Evolutionary conservation across 768 basidiomycete genomes (phyloP).

Genomic region (Boletus eberwhitei): DNA sequence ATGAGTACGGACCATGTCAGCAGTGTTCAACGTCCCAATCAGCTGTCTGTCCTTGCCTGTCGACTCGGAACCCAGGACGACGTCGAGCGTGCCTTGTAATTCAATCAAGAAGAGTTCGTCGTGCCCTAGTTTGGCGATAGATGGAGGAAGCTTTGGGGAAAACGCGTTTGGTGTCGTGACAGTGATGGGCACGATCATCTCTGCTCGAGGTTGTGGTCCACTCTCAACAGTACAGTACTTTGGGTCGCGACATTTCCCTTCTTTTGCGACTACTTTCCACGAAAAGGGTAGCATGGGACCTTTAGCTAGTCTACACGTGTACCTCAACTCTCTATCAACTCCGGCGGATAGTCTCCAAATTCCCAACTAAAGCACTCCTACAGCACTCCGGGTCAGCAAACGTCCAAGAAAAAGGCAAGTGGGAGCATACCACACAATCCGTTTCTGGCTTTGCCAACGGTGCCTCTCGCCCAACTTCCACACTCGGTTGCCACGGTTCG

Average conservation of each 20-base stretch:
- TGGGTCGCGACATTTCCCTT: background rate
- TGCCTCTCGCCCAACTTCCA: constrained; percentile 61
- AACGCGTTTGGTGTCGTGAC: constrained; percentile 34
- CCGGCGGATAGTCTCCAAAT: constrained; percentile 45
- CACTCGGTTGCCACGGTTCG: constrained; percentile 66
- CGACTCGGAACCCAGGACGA: constrained; percentile 53
- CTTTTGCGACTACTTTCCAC: background rate
- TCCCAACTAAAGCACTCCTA: constrained; percentile 75
- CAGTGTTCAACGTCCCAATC: constrained; percentile 75
- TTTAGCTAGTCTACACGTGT: background rate
- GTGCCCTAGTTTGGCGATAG: constrained; percentile 69
- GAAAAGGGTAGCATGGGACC: background rate
- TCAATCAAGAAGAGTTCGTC: constrained; percentile 83
- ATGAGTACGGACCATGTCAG: constrained; percentile 49
- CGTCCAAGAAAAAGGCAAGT: background rate
- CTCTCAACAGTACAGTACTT: background rate
- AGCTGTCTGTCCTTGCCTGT: constrained; percentile 61
- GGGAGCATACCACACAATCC: constrained; percentile 65
- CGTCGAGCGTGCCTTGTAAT: constrained; percentile 79
- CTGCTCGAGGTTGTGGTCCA: background rate
- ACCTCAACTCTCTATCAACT: constrained; percentile 1
- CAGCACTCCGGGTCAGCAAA: background rate
- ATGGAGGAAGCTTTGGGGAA: constrained; percentile 50
- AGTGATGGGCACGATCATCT: constrained; percentile 69
- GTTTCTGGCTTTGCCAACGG: constrained; percentile 51